These are phyloP conservation scores for Pelargonium cotyledonis DNA, from an alignment of 441 rosid genomes.

Conservation along the genomic window DNA sequence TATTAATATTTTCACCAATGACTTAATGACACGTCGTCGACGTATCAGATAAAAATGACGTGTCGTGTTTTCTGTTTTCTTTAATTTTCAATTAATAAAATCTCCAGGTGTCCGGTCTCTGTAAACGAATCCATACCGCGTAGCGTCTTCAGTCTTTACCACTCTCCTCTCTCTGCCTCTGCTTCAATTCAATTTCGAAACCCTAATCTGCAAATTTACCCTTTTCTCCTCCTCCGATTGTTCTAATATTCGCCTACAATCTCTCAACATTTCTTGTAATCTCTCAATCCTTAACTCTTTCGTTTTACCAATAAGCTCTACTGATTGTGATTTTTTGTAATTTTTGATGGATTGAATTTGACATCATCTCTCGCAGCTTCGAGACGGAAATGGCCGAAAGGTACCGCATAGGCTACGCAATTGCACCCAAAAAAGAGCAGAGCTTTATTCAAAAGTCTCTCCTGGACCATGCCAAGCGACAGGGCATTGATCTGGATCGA, in stretches of 20 bases:
- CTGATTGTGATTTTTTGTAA: neutral
- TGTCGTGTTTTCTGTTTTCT: no score
- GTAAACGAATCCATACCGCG: neutral
- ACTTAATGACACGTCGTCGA: no score
- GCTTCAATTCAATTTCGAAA: neutral
- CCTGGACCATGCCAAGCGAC: constrained; percentile 34
- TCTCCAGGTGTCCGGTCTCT: constrained; percentile 1
- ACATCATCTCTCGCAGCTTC: neutral
- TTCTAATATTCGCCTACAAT: neutral
- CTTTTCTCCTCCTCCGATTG: neutral
- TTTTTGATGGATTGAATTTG: neutral
- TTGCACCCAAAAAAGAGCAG: constrained; percentile 46
- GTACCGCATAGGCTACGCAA: constrained; percentile 49
- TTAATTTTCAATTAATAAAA: neutral
- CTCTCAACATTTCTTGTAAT: neutral
- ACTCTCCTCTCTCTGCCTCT: no score
- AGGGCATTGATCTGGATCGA: constrained; percentile 37
- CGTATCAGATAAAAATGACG: no score
- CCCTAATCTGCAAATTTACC: neutral
- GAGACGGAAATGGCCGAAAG: neutral
- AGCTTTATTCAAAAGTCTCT: constrained; percentile 56
- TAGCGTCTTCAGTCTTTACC: no score
- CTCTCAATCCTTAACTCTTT: neutral
- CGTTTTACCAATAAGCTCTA: neutral
- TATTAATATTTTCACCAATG: no score